Evolutionary conservation across 768 basidiomycete genomes (phyloP), one percentile per base, ranked within the genome.

Genomic region (Mycena olivaceomarginata): DNA sequence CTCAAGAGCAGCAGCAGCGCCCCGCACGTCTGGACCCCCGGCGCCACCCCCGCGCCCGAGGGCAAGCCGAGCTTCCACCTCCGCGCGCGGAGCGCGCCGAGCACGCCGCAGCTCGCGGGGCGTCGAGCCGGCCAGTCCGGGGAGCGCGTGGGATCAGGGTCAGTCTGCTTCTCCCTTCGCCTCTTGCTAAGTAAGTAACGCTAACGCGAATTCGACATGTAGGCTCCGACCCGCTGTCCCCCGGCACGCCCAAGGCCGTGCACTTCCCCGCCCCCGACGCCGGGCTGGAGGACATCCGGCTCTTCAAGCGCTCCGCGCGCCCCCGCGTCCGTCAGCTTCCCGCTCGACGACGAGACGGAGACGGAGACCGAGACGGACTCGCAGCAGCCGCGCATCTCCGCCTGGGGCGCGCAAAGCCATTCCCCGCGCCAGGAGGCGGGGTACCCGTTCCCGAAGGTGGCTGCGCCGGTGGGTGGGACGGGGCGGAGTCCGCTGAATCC

Each of bases 261-360:
- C 97, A 98, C 83, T 99, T 99, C 80, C 95, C 96, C 15, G 89
- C 92, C 0, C 89, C 91, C 65, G 88, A 91, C 75, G 90, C 91
- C 59, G 91, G 86, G 0, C 87, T 95, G 31, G 92, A 91, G 41
- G 92, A 90, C 2, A 89, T 96, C 57, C 87, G 91, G 18, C 76
- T 95, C 11, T 96, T 91, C 85, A 91, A 83, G 81, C 92, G 90
- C 81, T 92, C 88, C 71, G 98, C 92, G 69, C 93, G 89, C 82
- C 98, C n/a, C 93, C 68, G 94, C 91, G 62, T 90, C 86, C 86
- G 88, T 94, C 75, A 39, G 79, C 69, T 75, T 77, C 75, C 74
- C 74, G 7, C 41, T 67, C 18, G 75, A 74, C 1, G 89, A 88
- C 0, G 90, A 91, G 76, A 83, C 85, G 12, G 87, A 90, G 70